A percentile compares a stretch with the other conserved stretches of the same genome.
Evolutionary conservation across 2,329 filamentous ascomycete genomes (phyloP).

Genomic region (Sporothrix schenckii): DNA sequence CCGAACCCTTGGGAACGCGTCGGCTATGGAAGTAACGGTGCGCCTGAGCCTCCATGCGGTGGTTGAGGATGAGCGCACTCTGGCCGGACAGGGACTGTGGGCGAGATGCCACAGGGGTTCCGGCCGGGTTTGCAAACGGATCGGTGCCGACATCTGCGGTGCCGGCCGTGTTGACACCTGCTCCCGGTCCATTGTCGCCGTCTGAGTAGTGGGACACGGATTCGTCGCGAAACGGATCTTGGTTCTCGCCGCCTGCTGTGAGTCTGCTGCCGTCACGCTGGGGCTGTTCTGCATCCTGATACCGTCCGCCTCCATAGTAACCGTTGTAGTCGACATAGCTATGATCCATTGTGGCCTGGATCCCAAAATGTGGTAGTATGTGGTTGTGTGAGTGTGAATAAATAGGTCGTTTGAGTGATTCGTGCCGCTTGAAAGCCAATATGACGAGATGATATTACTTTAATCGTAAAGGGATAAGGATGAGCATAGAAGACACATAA

Average conservation of each 20-base stretch:
- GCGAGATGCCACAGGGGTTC: slow-evolving; percentile 41
- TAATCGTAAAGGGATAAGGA: not conserved
- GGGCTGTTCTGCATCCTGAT: slow-evolving; percentile 37
- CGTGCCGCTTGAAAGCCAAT: no score
- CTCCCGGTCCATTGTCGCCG: slow-evolving; percentile 20
- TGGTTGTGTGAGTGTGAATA: no score
- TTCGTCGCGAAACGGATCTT: slow-evolving; percentile 49
- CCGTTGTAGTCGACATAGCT: slow-evolving; percentile 14
- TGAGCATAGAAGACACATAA: not conserved
- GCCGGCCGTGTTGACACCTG: slow-evolving; percentile 35
- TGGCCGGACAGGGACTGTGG: slow-evolving; percentile 45
- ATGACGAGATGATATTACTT: not conserved
- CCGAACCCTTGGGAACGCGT: slow-evolving; percentile 69
- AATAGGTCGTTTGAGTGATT: no score
- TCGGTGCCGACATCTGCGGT: slow-evolving; percentile 43
- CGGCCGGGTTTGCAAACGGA: slow-evolving; percentile 52
- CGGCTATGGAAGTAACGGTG: slow-evolving; percentile 73
- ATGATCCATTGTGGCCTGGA: slow-evolving; percentile 33
- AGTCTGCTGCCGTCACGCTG: not conserved
- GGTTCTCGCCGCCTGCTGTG: slow-evolving; percentile 23
- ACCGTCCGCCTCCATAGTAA: slow-evolving; percentile 46
- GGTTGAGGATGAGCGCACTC: slow-evolving; percentile 40
- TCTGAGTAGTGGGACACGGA: slow-evolving; percentile 42
- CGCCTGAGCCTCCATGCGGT: slow-evolving; percentile 45
- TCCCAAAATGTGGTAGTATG: not conserved